Percentiles rank a stretch among this genome's conserved stretches.
phyloP scores from a whole-genome alignment of 495 filamentous ascomycete species.

The Astrothelium macrocarpum region DNA sequence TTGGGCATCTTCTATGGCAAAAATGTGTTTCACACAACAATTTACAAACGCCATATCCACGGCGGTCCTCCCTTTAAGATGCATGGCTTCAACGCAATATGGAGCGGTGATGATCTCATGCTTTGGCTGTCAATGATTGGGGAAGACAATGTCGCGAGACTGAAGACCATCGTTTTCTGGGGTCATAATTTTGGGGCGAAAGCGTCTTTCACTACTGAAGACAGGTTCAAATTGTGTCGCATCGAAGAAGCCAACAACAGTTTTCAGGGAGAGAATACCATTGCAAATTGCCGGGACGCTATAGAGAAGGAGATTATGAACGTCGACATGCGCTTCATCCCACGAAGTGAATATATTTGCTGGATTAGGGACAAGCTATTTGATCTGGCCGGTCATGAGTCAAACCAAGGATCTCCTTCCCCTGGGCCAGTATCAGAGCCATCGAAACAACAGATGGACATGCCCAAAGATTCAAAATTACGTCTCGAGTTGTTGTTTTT shows the following conservation, averaged over 20 bases:
- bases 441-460: not conserved
- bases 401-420: not conserved
- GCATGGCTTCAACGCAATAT: not conserved
- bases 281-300: not conserved
- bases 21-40: constrained; percentile 3
- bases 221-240: not conserved
- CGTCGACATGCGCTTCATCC: not conserved
- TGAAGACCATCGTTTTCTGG: not conserved
- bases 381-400: not conserved
- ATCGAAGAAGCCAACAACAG: not conserved
- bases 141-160: not conserved
- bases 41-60: not conserved
- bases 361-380: constrained; percentile 1
- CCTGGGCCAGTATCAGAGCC: not conserved
- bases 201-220: not conserved
- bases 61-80: not conserved
- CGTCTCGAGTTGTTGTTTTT: not conserved
- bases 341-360: not conserved
- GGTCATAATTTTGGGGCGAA: not conserved
- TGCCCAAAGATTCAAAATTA: not conserved
- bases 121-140: constrained; percentile 4
- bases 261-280: not conserved
- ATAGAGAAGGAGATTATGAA: not conserved
- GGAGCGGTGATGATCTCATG: constrained; percentile 1
- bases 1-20: not conserved